Evolutionary conservation across 352 stramenopile genomes (phyloP).

Genomic region (Pythium utonaiense): DNA sequence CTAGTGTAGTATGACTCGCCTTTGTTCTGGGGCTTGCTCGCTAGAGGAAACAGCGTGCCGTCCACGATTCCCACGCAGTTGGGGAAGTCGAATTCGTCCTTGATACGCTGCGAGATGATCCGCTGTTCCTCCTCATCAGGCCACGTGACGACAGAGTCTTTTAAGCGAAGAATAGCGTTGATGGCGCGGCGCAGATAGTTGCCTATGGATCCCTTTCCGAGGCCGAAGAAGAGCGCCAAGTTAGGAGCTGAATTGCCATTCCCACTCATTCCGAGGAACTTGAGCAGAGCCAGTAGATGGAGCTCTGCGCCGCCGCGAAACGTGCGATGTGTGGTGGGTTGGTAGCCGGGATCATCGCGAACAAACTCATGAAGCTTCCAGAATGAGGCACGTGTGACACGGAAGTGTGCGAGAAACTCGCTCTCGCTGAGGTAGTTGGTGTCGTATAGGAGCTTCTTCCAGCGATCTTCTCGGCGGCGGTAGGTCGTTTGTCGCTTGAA

Average conservation of each 20-base stretch:
- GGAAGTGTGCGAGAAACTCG: too few species aligned
- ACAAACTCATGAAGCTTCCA: slow-evolving; percentile 6
- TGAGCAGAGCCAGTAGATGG: slow-evolving; percentile 25
- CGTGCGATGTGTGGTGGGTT: slow-evolving; percentile 3
- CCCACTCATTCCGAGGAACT: slow-evolving; percentile 24
- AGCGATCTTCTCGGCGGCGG: too few species aligned
- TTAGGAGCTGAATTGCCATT: slow-evolving; percentile 23
- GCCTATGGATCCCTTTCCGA: slow-evolving; percentile 17
- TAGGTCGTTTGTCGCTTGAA: too few species aligned
- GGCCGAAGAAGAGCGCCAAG: slow-evolving; percentile 23
- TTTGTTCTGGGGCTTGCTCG: slow-evolving; percentile 15
- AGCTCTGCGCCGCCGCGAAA: slow-evolving; percentile 23
- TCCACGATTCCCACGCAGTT: slow-evolving; percentile 30
- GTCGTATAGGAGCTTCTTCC: too few species aligned
- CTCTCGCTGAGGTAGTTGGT: too few species aligned
- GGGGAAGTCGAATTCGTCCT: slow-evolving; percentile 15
- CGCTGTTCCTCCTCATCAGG: slow-evolving; percentile 8
- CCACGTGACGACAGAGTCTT: slow-evolving; percentile 6
- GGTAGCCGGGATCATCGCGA: slow-evolving; percentile 10
- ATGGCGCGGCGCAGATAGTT: slow-evolving; percentile 18
- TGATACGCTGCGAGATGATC: neutral
- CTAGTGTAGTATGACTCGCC: slow-evolving; percentile 30
- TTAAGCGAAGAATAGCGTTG: slow-evolving; percentile 1
- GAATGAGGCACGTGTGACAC: too few species aligned
- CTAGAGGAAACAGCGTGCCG: slow-evolving; percentile 24